Evolutionary conservation across 192 early-diverging fungal genomes (phyloP).

Genomic region (Rhizoclosmatium sp.): DNA sequence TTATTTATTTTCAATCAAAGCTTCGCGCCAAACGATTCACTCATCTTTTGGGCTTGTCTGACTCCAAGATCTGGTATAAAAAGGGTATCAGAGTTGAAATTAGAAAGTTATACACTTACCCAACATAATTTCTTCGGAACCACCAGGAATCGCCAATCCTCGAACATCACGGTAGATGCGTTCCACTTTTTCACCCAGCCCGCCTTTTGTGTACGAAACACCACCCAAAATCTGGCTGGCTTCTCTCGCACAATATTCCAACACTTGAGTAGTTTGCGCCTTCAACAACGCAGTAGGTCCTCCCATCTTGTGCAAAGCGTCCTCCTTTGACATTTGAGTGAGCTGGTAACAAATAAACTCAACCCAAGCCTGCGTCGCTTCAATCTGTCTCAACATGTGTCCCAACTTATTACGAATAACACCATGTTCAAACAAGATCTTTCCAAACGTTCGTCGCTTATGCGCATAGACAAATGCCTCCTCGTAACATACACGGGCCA

Average conservation of each 20-base stretch:
- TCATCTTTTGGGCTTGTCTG: conserved; percentile 74
- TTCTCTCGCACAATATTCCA: conserved; percentile 88
- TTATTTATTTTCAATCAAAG: too few relatives aligned
- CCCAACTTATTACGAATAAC: conserved; percentile 70
- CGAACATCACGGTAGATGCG: conserved; percentile 86
- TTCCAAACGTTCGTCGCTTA: conserved; percentile 86
- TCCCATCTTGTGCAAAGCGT: conserved; percentile 63
- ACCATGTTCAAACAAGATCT: conserved; percentile 82
- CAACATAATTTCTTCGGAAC: conserved; percentile 89
- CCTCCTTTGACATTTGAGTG: conserved; percentile 22
- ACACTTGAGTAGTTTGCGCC: conserved; percentile 80
- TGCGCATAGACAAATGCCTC: conserved; percentile 81
- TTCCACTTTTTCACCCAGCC: conserved; percentile 72
- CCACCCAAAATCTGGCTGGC: conserved; percentile 91
- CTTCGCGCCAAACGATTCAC: background rate
- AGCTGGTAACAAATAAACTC: conserved; percentile 55
- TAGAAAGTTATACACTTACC: background rate
- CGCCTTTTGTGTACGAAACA: conserved; percentile 72
- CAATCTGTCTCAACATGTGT: conserved; percentile 84
- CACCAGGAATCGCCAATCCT: conserved; percentile 57
- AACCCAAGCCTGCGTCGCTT: conserved; percentile 85
- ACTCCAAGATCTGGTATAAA: conserved; percentile 71
- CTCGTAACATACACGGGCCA: conserved; percentile 86
- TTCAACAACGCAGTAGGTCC: conserved; percentile 87
- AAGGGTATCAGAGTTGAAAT: background rate